Evolutionary conservation across 768 basidiomycete genomes (phyloP).

Genomic region (Hydnum rufescens): DNA sequence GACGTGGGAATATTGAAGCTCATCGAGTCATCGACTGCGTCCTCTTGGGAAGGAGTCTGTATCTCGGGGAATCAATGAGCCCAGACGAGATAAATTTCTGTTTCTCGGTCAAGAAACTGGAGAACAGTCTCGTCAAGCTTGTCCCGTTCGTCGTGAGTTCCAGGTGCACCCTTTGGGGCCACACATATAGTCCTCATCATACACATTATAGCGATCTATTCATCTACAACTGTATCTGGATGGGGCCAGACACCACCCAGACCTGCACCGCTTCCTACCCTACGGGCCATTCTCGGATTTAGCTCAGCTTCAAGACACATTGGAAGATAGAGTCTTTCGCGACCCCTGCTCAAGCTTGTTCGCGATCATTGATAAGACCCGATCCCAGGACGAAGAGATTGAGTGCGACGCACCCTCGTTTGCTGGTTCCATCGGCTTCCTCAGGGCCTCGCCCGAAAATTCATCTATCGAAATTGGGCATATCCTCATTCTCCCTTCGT

Average conservation of each 20-base stretch:
- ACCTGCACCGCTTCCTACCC: constrained; percentile 29
- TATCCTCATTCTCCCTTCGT: constrained; percentile 33
- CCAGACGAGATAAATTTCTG: not conserved
- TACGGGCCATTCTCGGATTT: constrained; percentile 23
- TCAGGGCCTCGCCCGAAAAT: constrained; percentile 25
- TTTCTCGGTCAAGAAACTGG: not conserved
- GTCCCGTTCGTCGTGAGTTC: not conserved
- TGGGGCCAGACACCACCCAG: constrained; percentile 19
- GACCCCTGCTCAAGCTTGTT: constrained; percentile 25
- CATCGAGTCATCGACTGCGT: no score
- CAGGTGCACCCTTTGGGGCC: no score
- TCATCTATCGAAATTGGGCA: constrained; percentile 35
- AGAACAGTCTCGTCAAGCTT: not conserved
- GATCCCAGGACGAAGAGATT: constrained; percentile 11
- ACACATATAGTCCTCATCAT: no score
- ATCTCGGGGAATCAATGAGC: no score
- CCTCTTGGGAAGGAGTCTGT: no score
- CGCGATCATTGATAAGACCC: constrained; percentile 33
- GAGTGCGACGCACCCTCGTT: constrained; percentile 18
- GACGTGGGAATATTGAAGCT: no score
- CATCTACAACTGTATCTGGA: constrained; percentile 26
- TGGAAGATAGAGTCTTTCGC: constrained; percentile 16
- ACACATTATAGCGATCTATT: constrained; percentile 18
- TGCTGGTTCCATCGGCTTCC: constrained; percentile 34
- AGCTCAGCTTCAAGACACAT: no score